Base-by-base conservation (phyloP, 106 monocot species). In the Amphibolis antarctica region DNA sequence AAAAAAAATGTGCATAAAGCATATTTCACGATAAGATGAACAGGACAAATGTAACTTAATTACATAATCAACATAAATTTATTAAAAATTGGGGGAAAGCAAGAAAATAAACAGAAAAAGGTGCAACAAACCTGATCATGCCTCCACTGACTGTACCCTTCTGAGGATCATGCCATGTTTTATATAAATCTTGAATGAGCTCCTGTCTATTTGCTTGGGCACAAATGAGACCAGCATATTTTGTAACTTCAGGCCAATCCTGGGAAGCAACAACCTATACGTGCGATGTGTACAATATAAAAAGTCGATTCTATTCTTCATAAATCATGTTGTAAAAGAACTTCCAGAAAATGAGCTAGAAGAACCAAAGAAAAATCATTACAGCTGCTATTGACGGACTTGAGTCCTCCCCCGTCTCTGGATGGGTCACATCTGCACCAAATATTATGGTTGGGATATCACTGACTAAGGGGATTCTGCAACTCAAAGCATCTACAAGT, bases 211-310 rank as follows among this genome's bases (percentile, higher is more conserved):
- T 86, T 26, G 92, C 92, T 75, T 87, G 92, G 56, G 92, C 79
- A 73, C 87, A 92, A 19, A 92, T 82, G 20, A 92, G 69, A 17
- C 92, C 88, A 62, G 82, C 88, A 66, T 92, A 92, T 71, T 92
- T 92, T 59, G 92, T 88, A 63, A 92, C 84, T 71, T 92, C 87
- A 54, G 92, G 92, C 92, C 92, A 92, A 55, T 92, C 92, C 75
- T 88, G 88, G 24, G 92, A 92, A 44, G 88, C 92, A 28, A 92
- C 92, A 74, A 92, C 92, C 92, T 92, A 67, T 14, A 66, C 49
- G 23, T 14, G 48, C n/a, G 27, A 22, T 30, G 15, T 18, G 15
- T 18, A 61, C 25, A 36, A 61, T 12, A 50, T 24, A 19, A 64
- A n/a, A 24, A 15, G 51, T 14, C 19, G 42, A 31, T 59, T n/a